Conservation (phyloP, 1,284 basidiomycete genomes). For the Ustilago shanxiensis region DNA sequence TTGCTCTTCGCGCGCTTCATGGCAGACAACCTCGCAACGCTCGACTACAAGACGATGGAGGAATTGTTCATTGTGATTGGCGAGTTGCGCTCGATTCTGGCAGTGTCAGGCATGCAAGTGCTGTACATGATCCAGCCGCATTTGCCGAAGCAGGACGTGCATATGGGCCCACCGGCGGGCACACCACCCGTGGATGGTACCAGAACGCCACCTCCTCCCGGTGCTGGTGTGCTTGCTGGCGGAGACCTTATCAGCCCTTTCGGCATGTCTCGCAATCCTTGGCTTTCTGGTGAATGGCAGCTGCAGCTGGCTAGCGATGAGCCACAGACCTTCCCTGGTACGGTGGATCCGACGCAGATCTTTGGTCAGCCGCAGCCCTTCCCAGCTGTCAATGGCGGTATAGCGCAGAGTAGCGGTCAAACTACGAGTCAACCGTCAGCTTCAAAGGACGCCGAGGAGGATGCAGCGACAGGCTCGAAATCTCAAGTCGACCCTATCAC, state of each 20-base stretch:
- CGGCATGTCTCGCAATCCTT: constrained; percentile 35
- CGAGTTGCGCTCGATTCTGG: constrained; percentile 82
- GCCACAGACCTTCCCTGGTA: constrained; percentile 15
- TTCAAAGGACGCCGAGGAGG: constrained; percentile 15
- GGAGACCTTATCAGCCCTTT: constrained; percentile 39
- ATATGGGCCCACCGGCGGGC: neutral
- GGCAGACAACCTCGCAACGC: constrained; percentile 89
- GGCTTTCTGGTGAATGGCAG: constrained; percentile 49
- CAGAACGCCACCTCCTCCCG: constrained; percentile 32
- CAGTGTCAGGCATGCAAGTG: constrained; percentile 85
- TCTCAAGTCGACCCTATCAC: constrained; percentile 23
- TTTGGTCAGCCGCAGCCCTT: constrained; percentile 9
- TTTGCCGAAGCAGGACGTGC: constrained; percentile 36
- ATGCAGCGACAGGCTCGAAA: constrained; percentile 7
- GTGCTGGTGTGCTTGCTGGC: neutral
- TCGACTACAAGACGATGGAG: constrained; percentile 95
- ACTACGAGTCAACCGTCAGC: constrained; percentile 8
- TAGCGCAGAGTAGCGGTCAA: constrained; percentile 4
- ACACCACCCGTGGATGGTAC: constrained; percentile 10
- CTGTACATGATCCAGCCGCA: constrained; percentile 59
- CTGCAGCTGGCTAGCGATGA: constrained; percentile 26
- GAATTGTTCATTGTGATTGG: constrained; percentile 89
- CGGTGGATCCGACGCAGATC: constrained; percentile 31
- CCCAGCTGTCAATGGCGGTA: too few species aligned
- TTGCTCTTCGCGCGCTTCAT: constrained; percentile 85